Percentiles rank a stretch among this genome's conserved stretches.
phyloP scores from a whole-genome alignment of 179 eudicot genomes.

The Beta corolliflora region DNA sequence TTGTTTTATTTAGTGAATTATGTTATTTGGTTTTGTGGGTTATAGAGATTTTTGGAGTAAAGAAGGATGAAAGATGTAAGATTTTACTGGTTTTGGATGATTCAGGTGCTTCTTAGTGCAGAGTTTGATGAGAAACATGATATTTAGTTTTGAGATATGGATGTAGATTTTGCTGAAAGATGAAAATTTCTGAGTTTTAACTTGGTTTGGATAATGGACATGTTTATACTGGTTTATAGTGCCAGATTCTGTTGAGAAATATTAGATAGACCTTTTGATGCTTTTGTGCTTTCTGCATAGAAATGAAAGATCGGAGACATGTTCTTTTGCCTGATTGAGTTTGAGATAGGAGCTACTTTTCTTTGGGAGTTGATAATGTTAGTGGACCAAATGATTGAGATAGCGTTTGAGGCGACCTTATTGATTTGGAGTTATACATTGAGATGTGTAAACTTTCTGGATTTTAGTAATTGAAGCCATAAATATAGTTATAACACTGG shows the following conservation, averaged over 20 bases:
- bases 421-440: neutral
- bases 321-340: neutral
- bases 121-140: neutral
- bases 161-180: neutral
- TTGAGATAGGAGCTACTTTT: neutral
- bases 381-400: neutral
- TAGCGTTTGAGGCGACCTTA: neutral
- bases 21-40: conserved; percentile 2
- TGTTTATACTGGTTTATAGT: neutral
- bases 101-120: neutral
- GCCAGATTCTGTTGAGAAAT: neutral
- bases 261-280: neutral
- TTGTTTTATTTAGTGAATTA: neutral
- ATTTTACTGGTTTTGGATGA: neutral
- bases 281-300: neutral
- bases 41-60: neutral
- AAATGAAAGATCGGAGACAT: neutral
- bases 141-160: neutral
- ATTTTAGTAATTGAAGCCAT: neutral
- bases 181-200: neutral
- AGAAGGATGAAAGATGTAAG: neutral
- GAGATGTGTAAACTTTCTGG: neutral
- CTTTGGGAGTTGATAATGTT: conserved; percentile 1
- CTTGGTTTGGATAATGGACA: neutral
- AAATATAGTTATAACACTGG: neutral